Percentiles rank a stretch among this genome's conserved stretches.
phyloP scores from a whole-genome alignment of 1,139 yeast species.

The Blastobotrys petasosporus region DNA sequence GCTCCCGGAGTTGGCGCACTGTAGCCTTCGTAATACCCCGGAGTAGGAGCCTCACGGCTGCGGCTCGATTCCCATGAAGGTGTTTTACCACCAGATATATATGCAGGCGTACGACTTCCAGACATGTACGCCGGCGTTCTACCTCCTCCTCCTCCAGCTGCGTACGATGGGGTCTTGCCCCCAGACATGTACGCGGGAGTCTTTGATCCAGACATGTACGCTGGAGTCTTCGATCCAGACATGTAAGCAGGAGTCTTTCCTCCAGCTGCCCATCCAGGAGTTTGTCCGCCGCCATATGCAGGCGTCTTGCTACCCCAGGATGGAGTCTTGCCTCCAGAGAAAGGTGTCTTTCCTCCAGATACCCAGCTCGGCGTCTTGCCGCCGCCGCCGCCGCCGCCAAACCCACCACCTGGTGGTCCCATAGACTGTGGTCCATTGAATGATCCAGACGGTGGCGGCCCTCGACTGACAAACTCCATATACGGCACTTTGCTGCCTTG shows the following conservation, averaged over 20 bases:
- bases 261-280: too few species aligned
- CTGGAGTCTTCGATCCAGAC: conserved; percentile 39
- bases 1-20: conserved; percentile 35
- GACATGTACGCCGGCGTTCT: conserved; percentile 42
- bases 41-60: conserved; percentile 38
- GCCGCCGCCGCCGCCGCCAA: conserved; percentile 30
- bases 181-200: conserved; percentile 43
- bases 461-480: conserved; percentile 53
- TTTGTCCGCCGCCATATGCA: conserved; percentile 41
- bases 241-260: conserved; percentile 41
- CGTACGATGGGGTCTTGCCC: conserved; percentile 44
- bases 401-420: conserved; percentile 11
- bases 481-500: conserved; percentile 67
- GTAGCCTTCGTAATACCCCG: conserved; percentile 42
- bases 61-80: conserved; percentile 29
- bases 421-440: not conserved
- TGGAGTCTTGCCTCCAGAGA: conserved; percentile 37
- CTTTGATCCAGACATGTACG: conserved; percentile 34
- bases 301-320: conserved; percentile 42
- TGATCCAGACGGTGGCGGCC: conserved; percentile 9
- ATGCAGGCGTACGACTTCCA: conserved; percentile 40
- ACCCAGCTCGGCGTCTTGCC: conserved; percentile 45
- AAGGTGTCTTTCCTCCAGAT: conserved; percentile 36
- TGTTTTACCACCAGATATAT: conserved; percentile 37
- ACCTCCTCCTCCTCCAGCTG: conserved; percentile 35